Evolutionary conservation across 108 stramenopile genomes (phyloP).

Genomic region (Cyclotella sp.): DNA sequence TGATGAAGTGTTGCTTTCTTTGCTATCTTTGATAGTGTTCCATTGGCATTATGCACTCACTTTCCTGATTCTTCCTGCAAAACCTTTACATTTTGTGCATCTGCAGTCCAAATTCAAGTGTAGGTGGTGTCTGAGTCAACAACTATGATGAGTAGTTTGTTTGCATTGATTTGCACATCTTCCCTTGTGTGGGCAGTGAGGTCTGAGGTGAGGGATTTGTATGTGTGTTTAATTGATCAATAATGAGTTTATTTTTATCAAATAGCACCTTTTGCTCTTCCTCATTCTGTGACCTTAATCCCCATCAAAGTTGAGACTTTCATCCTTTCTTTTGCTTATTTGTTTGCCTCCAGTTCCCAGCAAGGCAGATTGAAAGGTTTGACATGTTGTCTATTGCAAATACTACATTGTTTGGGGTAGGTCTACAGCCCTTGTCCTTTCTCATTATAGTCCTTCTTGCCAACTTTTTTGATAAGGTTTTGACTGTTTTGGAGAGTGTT

Average conservation of each 20-base stretch:
- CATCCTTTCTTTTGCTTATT: neutral
- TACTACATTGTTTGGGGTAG: neutral
- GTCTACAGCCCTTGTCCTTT: too few species aligned
- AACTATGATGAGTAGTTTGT: too few species aligned
- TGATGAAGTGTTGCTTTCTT: neutral
- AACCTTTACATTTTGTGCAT: neutral
- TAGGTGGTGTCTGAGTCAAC: slow-evolving; percentile 6
- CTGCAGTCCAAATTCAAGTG: neutral
- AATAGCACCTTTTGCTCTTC: neutral
- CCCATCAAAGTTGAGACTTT: neutral
- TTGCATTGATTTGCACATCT: neutral
- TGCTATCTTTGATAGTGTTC: slow-evolving; percentile 4
- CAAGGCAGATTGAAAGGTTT: neutral
- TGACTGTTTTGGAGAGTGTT: slow-evolving; percentile 3
- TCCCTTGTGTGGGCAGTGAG: slow-evolving; percentile 22
- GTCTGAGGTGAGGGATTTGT: neutral
- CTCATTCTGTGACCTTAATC: neutral
- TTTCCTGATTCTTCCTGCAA: neutral
- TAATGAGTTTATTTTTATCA: slow-evolving; percentile 11
- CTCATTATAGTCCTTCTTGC: too few species aligned
- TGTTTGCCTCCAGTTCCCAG: slow-evolving; percentile 6
- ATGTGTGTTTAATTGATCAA: neutral
- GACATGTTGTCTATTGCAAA: neutral
- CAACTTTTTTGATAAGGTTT: too few species aligned
- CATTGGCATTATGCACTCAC: slow-evolving; percentile 6